A percentile compares a stretch with the other conserved stretches of the same genome.
Conservation (phyloP, 2,329 filamentous ascomycete genomes). For the Xylaria sp. region DNA sequence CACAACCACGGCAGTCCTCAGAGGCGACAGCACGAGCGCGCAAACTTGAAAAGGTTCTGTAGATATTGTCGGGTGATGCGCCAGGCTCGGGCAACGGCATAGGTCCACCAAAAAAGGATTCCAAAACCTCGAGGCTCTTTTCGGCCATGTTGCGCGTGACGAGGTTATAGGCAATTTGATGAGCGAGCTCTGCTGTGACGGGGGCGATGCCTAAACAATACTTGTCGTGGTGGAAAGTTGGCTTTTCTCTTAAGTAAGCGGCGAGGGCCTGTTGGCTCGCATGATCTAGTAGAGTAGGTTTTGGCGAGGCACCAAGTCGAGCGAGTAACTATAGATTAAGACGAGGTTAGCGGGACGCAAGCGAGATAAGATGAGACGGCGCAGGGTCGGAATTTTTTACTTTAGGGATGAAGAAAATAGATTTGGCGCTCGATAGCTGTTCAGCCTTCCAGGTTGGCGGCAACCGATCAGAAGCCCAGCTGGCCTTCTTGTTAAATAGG, state of each 20-base stretch:
- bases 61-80: conserved; percentile 28
- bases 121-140: conserved; percentile 30
- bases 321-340: conserved; percentile 22
- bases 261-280: conserved; percentile 31
- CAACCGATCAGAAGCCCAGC: conserved; percentile 27
- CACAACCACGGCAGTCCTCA: not conserved
- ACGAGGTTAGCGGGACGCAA: conserved; percentile 16
- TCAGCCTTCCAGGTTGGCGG: conserved; percentile 26
- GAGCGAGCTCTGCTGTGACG: conserved; percentile 28
- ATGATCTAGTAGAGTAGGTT: conserved; percentile 21
- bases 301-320: conserved; percentile 13
- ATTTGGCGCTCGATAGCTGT: not conserved
- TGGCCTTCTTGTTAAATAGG: conserved; percentile 15
- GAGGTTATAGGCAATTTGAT: conserved; percentile 24
- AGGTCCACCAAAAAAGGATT: conserved; percentile 33
- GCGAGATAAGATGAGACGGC: conserved; percentile 18
- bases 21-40: conserved; percentile 24
- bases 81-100: conserved; percentile 32
- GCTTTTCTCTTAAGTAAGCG: conserved; percentile 15
- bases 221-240: conserved; percentile 20
- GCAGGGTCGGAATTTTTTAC: not conserved
- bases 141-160: conserved; percentile 19
- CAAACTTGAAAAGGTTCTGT: conserved; percentile 17
- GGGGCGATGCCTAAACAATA: conserved; percentile 24
- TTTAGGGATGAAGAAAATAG: conserved; percentile 18